Percentiles rank a stretch among this genome's conserved stretches.
phyloP scores from a whole-genome alignment of 371 early-diverging fungal genomes.

The Mucor mucedo region DNA sequence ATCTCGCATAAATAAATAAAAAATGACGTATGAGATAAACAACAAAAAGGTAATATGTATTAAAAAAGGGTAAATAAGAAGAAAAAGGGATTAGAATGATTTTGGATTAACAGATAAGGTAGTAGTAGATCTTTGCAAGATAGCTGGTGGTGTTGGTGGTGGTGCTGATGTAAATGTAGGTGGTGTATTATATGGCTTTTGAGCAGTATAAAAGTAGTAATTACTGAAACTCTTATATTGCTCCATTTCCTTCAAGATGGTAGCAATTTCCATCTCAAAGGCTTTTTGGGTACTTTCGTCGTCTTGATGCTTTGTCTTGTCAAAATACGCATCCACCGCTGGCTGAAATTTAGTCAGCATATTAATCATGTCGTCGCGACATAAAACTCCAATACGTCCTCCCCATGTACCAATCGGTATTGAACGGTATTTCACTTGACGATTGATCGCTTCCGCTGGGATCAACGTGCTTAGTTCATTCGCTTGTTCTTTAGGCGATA shows the following conservation, averaged over 20 bases:
- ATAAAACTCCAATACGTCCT: slow-evolving; percentile 39
- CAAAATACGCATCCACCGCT: slow-evolving; percentile 11
- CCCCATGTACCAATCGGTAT: slow-evolving; percentile 46
- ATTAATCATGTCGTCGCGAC: slow-evolving; percentile 33
- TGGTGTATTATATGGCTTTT: slow-evolving; percentile 20
- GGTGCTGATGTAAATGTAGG: too few relatives aligned
- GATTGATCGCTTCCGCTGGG: slow-evolving; percentile 23
- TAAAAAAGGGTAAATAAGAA: slow-evolving; percentile 1
- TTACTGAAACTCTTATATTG: slow-evolving; percentile 36
- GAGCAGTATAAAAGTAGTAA: slow-evolving; percentile 29
- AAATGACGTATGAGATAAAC: neutral
- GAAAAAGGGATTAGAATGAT: slow-evolving; percentile 10
- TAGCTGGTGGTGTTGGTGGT: neutral
- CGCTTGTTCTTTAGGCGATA: slow-evolving; percentile 21
- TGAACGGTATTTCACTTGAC: slow-evolving; percentile 35
- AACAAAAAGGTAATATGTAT: neutral
- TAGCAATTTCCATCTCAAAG: slow-evolving; percentile 16
- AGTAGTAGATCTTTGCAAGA: neutral
- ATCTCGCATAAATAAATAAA: too few relatives aligned
- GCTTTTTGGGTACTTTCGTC: neutral
- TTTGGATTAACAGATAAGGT: slow-evolving; percentile 16
- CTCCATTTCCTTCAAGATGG: slow-evolving; percentile 27
- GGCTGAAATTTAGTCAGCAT: slow-evolving; percentile 31
- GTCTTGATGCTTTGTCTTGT: neutral
- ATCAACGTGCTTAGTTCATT: slow-evolving; percentile 18